Conservation (phyloP, 495 filamentous ascomycete species). For the Parachaetomium inaequale region DNA sequence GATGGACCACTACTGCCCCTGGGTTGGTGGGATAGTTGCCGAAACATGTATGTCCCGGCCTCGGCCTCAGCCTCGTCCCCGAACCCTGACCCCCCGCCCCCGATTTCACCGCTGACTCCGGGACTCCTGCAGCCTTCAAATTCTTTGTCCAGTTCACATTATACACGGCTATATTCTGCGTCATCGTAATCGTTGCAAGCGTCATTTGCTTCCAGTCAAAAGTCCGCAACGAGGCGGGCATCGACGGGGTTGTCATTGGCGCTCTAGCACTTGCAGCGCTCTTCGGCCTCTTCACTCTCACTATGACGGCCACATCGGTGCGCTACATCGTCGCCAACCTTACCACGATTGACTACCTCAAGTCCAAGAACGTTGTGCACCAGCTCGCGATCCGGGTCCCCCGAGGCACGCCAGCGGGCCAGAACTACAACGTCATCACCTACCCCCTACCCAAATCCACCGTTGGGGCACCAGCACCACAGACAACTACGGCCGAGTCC, state of each 20-base stretch:
- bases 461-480: slow-evolving; percentile 4
- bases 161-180: slow-evolving; percentile 66
- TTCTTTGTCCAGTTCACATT: slow-evolving; percentile 83
- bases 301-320: slow-evolving; percentile 68
- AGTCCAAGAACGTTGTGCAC: slow-evolving; percentile 57
- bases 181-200: slow-evolving; percentile 53
- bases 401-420: slow-evolving; percentile 41
- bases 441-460: slow-evolving; percentile 38
- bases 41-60: slow-evolving; percentile 55
- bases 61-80: not conserved
- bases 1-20: slow-evolving; percentile 95
- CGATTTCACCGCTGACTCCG: slow-evolving; percentile 9
- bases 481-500: slow-evolving; percentile 1
- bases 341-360: slow-evolving; percentile 78
- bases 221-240: slow-evolving; percentile 20
- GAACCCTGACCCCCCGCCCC: not conserved
- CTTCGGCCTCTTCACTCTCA: slow-evolving; percentile 69
- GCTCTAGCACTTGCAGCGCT: slow-evolving; percentile 49
- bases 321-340: slow-evolving; percentile 67
- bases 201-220: slow-evolving; percentile 34
- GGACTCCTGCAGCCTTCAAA: slow-evolving; percentile 57
- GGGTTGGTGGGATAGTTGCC: slow-evolving; percentile 86
- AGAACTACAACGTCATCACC: slow-evolving; percentile 38
- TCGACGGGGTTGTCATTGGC: slow-evolving; percentile 40
- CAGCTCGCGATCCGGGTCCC: slow-evolving; percentile 74